Evolutionary conservation across 2,329 filamentous ascomycete genomes (phyloP), one percentile per base, ranked within the genome.

Genomic region (Diaporthe longicolla): DNA sequence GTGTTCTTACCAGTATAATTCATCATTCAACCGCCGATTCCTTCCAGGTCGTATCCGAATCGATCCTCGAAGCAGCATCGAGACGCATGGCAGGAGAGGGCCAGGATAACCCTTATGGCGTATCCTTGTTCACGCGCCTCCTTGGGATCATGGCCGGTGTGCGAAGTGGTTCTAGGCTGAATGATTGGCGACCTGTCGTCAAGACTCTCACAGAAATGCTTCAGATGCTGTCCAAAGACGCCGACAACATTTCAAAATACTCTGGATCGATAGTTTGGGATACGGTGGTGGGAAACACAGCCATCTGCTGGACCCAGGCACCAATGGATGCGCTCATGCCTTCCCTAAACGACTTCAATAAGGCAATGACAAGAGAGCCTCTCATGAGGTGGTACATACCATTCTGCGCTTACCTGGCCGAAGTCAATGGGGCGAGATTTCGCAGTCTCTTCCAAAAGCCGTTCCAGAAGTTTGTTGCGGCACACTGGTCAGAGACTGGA

Each of bases 401-500:
- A 0, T 98, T 98, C 82, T 98, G 95, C 82, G 92, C 93, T 19
- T 92, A 94, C 70, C 92, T 97, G 77, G 92, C 94, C 0, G 89
- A 94, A 71, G 86, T 97, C 48, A 92, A 95, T 59, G 81, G 88
- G 1, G 89, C 92, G 70, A 89, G 94, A 52, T 99, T 98, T 80
- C 89, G 91, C 71, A 92, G 91, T 76, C 86, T 98, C n/a, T 88
- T 97, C 43, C 87, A 95, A 10, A 92, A 91, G 50, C 92, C 94
- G 73, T 95, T 98, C 78, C 94, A 97, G 82, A 94, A 90, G 89
- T 98, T 97, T 79, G 88, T 98, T 76, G 86, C 91, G 43, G 88
- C 88, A 9, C 91, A 94, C 78, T 97, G 94, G 94, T 89, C 90
- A 4, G 89, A 91, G 77, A 86, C 84, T 77, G 81, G 86, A 79